Evolutionary conservation across 176 grass and related monocot genomes (phyloP).

Genomic region (Bonia amplexicaulis): DNA sequence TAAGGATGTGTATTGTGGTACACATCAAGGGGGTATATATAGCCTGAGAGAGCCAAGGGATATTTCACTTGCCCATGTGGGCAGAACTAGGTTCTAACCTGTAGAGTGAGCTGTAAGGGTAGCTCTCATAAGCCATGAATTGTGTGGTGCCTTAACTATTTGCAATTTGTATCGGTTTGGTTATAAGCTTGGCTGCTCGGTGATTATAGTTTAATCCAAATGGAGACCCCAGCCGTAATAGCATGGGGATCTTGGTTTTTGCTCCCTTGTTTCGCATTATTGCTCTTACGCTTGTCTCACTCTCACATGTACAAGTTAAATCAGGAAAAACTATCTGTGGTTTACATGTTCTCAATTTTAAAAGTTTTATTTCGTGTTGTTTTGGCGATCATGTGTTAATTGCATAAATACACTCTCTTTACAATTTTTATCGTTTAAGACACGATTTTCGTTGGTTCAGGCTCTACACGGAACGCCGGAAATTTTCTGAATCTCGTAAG

Average conservation of each 20-base stretch:
- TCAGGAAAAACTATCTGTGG: not conserved
- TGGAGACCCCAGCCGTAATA: not conserved
- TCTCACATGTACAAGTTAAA: not conserved
- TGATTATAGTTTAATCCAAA: no score
- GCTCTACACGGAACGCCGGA: not conserved
- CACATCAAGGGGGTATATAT: slow-evolving; percentile 33
- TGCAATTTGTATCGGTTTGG: not conserved
- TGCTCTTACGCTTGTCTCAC: not conserved
- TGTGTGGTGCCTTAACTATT: not conserved
- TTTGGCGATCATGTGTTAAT: no score
- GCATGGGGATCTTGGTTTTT: not conserved
- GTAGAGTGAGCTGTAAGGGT: slow-evolving; percentile 55
- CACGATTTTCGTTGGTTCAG: not conserved
- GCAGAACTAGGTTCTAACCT: slow-evolving; percentile 30
- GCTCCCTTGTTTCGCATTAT: not conserved
- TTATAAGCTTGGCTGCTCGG: not conserved
- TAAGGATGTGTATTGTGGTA: slow-evolving; percentile 15
- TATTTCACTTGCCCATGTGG: slow-evolving; percentile 43
- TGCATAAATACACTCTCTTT: no score
- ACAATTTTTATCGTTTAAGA: not conserved
- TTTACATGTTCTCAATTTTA: no score
- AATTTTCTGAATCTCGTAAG: not conserved
- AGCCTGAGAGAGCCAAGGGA: slow-evolving; percentile 8
- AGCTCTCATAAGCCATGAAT: slow-evolving; percentile 26
- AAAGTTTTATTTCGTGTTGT: no score